Conservation (phyloP, 257 asterid genomes). For the Galeopsis tetrahit region DNA sequence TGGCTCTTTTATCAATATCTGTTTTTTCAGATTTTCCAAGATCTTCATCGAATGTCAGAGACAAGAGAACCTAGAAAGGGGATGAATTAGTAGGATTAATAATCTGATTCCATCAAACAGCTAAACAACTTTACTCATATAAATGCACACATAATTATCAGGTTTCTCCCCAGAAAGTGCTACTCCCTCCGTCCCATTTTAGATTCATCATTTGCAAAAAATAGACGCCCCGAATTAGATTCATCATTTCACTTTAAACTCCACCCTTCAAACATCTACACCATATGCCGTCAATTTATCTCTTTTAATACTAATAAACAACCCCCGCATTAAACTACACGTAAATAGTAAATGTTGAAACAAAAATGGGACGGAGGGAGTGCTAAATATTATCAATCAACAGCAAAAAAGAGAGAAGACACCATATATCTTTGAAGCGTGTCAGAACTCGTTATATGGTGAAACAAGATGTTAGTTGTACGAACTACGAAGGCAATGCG, state of each 20-base stretch:
- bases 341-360: too few species aligned
- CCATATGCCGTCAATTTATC: too few species aligned
- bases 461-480: background rate
- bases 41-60: conserved; percentile 88
- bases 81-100: conserved; percentile 2
- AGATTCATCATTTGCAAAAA: too few species aligned
- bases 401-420: background rate
- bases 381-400: background rate
- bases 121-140: background rate
- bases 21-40: conserved; percentile 64
- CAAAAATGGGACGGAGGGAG: background rate
- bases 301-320: too few species aligned
- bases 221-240: too few species aligned
- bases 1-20: conserved; percentile 53
- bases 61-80: conserved; percentile 62
- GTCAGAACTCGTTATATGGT: background rate
- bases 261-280: too few species aligned
- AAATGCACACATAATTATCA: background rate
- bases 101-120: background rate
- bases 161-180: background rate
- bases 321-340: too few species aligned
- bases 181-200: background rate
- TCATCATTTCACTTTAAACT: too few species aligned
- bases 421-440: background rate
- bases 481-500: background rate